Percentiles rank a stretch among this genome's conserved stretches.
phyloP scores from a whole-genome alignment of 148 eudicot genomes.

The Linanthus parryae region DNA sequence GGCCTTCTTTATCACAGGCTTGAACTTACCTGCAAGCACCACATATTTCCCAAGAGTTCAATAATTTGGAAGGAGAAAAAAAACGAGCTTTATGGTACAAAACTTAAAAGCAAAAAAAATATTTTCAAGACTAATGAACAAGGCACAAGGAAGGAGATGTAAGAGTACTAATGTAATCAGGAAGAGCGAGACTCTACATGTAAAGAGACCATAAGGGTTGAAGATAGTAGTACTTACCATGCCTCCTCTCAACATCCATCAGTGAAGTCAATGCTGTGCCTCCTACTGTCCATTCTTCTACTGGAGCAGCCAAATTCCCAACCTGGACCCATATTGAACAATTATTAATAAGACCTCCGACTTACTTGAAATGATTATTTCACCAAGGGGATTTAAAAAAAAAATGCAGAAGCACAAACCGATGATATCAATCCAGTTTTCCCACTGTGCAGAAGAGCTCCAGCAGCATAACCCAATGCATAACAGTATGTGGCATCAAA shows the following conservation, averaged over 20 bases:
- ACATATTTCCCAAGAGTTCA: neutral
- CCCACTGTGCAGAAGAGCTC: constrained; percentile 87
- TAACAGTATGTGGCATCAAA: constrained; percentile 95
- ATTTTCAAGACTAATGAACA: neutral
- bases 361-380: neutral
- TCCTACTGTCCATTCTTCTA: constrained; percentile 97
- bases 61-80: neutral
- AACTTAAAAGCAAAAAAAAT: neutral
- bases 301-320: constrained; percentile 91
- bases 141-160: neutral
- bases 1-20: constrained; percentile 99
- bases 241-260: constrained; percentile 99
- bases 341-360: neutral
- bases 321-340: constrained; percentile 45
- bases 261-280: constrained; percentile 94
- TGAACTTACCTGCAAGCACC: constrained; percentile 70
- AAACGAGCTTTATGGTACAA: neutral
- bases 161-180: neutral
- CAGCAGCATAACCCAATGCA: constrained; percentile 96
- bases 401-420: constrained; percentile 30
- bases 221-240: constrained; percentile 38
- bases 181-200: neutral
- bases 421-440: constrained; percentile 96
- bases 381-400: neutral
- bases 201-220: neutral